These are phyloP conservation scores for Hebeloma cylindrosporum DNA, from an alignment of 768 basidiomycete species.

Conservation along the genomic window DNA sequence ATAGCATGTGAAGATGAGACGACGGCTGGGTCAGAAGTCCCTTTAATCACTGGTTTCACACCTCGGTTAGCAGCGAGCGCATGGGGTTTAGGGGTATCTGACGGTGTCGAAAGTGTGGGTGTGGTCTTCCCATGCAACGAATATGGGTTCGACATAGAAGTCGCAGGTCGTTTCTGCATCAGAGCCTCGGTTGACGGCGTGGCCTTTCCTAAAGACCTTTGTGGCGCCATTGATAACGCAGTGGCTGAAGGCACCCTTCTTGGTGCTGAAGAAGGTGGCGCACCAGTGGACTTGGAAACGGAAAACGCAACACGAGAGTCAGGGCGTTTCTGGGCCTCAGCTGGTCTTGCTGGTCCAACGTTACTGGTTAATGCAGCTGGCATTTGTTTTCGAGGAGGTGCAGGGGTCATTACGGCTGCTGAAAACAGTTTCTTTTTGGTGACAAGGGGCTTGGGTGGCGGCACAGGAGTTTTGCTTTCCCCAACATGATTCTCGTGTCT, in stretches of 20 bases:
- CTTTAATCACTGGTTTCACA: slow-evolving; percentile 49
- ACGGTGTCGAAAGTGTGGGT: slow-evolving; percentile 19
- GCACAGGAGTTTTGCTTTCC: background rate
- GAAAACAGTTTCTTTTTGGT: slow-evolving; percentile 24
- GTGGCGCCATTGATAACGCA: slow-evolving; percentile 4
- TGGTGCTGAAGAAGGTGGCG: slow-evolving; percentile 8
- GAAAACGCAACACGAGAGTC: slow-evolving; percentile 14
- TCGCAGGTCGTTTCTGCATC: slow-evolving; percentile 17
- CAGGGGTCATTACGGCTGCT: slow-evolving; percentile 24
- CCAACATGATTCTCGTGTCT: slow-evolving; percentile 10
- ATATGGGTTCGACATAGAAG: slow-evolving; percentile 15
- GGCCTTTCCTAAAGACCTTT: slow-evolving; percentile 3
- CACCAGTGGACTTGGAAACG: slow-evolving; percentile 5
- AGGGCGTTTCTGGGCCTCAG: slow-evolving; percentile 19
- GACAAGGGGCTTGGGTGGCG: slow-evolving; percentile 8
- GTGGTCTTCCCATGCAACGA: slow-evolving; percentile 12
- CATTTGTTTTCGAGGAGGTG: slow-evolving; percentile 6
- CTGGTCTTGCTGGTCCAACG: background rate
- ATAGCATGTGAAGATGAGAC: slow-evolving; percentile 72
- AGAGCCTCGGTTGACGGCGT: slow-evolving; percentile 15
- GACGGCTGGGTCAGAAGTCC: slow-evolving; percentile 65
- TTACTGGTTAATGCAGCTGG: background rate
- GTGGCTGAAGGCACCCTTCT: slow-evolving; percentile 15
- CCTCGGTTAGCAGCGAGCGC: slow-evolving; percentile 23
- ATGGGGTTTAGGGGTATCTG: slow-evolving; percentile 15